These are phyloP conservation scores for Cymodocea nodosa DNA, from an alignment of 116 monocot species.

Conservation along the genomic window DNA sequence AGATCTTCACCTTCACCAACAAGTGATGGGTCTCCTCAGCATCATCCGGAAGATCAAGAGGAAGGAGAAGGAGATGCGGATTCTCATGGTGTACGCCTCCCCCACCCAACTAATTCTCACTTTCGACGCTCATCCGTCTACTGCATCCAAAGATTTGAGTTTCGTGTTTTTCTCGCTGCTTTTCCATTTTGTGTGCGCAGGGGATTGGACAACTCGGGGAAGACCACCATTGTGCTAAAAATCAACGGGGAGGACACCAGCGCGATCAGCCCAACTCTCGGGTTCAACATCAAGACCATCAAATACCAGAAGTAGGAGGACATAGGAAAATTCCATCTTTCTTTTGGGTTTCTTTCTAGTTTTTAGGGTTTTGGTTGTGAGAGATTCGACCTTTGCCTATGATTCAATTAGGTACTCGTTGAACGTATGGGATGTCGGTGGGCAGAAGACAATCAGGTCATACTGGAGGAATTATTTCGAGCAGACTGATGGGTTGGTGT, in stretches of 20 bases:
- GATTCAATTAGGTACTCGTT: conserved; percentile 43
- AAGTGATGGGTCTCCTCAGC: conserved; percentile 84
- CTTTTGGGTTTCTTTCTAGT: neutral
- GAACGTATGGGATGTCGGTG: conserved; percentile 98
- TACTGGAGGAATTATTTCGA: conserved; percentile 99
- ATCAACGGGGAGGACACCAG: conserved; percentile 94
- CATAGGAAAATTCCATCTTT: neutral
- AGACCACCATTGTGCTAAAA: conserved; percentile 96
- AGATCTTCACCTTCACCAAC: too few relatives aligned
- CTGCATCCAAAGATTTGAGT: neutral
- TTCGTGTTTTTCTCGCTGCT: neutral
- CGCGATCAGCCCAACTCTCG: conserved; percentile 89
- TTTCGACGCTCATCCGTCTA: neutral
- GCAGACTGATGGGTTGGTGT: conserved; percentile 93
- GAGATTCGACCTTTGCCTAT: neutral
- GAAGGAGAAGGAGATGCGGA: conserved; percentile 99
- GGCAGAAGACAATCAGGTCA: conserved; percentile 88
- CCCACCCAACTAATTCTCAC: neutral
- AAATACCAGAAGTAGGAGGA: conserved; percentile 60
- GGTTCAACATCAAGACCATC: conserved; percentile 97
- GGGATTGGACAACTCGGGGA: conserved; percentile 94
- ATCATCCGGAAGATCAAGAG: conserved; percentile 91
- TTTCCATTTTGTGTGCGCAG: conserved; percentile 17
- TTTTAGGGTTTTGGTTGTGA: neutral
- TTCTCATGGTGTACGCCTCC: conserved; percentile 71